Evolutionary conservation across 1,139 yeast genomes (phyloP).

Genomic region (Taphrina pruni): DNA sequence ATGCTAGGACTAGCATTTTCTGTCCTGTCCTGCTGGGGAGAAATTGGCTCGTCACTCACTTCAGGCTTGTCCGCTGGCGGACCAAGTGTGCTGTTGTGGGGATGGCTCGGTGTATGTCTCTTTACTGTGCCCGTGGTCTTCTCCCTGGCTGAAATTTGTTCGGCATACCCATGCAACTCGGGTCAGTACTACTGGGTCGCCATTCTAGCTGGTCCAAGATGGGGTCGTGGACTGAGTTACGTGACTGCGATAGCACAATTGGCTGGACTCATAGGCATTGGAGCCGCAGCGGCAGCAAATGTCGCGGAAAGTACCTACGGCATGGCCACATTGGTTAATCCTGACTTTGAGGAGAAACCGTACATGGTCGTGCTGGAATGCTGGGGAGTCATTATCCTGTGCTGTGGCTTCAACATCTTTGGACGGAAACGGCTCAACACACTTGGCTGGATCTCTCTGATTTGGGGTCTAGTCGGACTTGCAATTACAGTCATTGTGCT

Average conservation of each 20-base stretch:
- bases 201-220: conserved; percentile 47
- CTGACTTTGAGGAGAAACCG: conserved; percentile 41
- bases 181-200: conserved; percentile 50
- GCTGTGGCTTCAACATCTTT: conserved; percentile 44
- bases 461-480: conserved; percentile 48
- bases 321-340: conserved; percentile 46
- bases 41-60: conserved; percentile 53
- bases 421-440: conserved; percentile 47
- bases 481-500: conserved; percentile 47
- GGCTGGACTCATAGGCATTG: conserved; percentile 48
- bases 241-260: conserved; percentile 45
- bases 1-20: conserved; percentile 54
- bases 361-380: conserved; percentile 44
- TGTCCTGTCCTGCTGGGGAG: conserved; percentile 54
- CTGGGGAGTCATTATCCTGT: conserved; percentile 42
- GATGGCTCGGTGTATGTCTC: conserved; percentile 68
- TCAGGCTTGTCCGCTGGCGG: conserved; percentile 53
- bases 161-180: conserved; percentile 68
- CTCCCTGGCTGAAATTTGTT: conserved; percentile 68
- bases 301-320: conserved; percentile 47
- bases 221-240: conserved; percentile 44
- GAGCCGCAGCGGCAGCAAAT: conserved; percentile 48
- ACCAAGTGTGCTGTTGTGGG: conserved; percentile 65
- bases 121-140: conserved; percentile 65
- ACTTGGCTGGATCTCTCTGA: conserved; percentile 48